Conservation (phyloP, 169 alveolate species). For the Babesia bigemina region DNA sequence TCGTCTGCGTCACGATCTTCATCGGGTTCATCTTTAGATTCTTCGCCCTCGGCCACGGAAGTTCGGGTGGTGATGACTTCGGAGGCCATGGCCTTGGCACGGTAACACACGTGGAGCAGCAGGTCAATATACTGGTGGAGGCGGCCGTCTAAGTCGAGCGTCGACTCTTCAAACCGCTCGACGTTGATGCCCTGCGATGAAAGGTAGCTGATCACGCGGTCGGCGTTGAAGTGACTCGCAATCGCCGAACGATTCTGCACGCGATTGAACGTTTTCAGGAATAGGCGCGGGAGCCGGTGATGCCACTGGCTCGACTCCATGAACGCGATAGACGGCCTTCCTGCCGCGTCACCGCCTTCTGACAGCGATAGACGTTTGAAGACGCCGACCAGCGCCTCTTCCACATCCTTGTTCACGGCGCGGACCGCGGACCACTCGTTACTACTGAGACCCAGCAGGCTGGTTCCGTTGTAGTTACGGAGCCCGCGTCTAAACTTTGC, state of each 20-base stretch:
- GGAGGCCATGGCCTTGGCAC: neutral
- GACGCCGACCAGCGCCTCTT: slow-evolving; percentile 2
- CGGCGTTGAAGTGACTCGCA: neutral
- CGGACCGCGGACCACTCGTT: slow-evolving; percentile 12
- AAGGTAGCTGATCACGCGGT: slow-evolving; percentile 9
- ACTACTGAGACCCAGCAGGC: neutral
- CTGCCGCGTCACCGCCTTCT: neutral
- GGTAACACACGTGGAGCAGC: slow-evolving; percentile 3
- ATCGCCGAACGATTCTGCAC: neutral
- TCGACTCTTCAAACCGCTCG: neutral
- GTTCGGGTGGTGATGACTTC: neutral
- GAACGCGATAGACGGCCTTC: neutral
- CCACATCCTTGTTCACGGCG: slow-evolving; percentile 22
- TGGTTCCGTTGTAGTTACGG: neutral
- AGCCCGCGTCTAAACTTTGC: slow-evolving; percentile 5
- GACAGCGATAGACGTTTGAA: slow-evolving; percentile 11
- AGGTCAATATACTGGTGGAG: slow-evolving; percentile 21
- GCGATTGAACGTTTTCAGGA: slow-evolving; percentile 2
- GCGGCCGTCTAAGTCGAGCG: slow-evolving; percentile 9
- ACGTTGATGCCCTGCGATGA: neutral
- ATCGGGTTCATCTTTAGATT: neutral
- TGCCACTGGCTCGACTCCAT: neutral
- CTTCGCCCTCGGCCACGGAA: neutral
- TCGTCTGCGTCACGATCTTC: neutral
- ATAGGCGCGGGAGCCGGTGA: slow-evolving; percentile 3